Evolutionary conservation across 2,329 filamentous ascomycete species (phyloP), one percentile per base, ranked within the genome.

Genomic region (Ilyonectria robusta): DNA sequence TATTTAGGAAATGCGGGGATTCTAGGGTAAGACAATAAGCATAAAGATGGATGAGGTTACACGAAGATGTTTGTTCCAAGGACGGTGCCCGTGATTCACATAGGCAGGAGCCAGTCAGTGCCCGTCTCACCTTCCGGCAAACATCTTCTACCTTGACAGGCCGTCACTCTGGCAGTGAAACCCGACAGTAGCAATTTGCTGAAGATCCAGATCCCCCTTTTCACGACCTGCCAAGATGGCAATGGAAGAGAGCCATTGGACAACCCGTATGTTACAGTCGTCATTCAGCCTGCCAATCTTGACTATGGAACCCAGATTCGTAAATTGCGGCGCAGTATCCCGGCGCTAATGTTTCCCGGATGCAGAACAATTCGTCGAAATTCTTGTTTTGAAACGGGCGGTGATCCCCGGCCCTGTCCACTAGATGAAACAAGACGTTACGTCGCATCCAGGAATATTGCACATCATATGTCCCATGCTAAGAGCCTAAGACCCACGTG

Each of bases 261-360:
- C 35, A 40, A 17, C 13, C 17, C 10, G n/a, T 44, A 13, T 17
- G 48, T 23, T 23, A 21, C 17, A 19, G 35, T 53, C 35, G 47
- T n/a, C 33, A 60, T 51, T 29, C 8, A 19, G 9, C 47, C 13
- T 51, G 17, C 57, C 57, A 59, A 51, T 51, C 57, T 51, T 51
- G 15, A 19, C 31, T 33, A 3, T 33, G 19, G 10, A 42, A 31
- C 13, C 33, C 11, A 8, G 8, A 35, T 19, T 51, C 37, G 15
- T 35, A 9, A 5, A 15, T 21, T 44, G 48, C 35, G 31, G 50
- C 51, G 17, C 50, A 21, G 23, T 11, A 13, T 10, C 29, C 48
- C 21, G 44, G 33, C 44, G 42, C 26, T 46, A 57, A 42, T 29
- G 29, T 29, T 11, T 44, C n/a, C 37, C n/a, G 50, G n/a, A 26